phyloP scores from a whole-genome alignment of 306 rosid species.

The Pyrus pyrifolia region DNA sequence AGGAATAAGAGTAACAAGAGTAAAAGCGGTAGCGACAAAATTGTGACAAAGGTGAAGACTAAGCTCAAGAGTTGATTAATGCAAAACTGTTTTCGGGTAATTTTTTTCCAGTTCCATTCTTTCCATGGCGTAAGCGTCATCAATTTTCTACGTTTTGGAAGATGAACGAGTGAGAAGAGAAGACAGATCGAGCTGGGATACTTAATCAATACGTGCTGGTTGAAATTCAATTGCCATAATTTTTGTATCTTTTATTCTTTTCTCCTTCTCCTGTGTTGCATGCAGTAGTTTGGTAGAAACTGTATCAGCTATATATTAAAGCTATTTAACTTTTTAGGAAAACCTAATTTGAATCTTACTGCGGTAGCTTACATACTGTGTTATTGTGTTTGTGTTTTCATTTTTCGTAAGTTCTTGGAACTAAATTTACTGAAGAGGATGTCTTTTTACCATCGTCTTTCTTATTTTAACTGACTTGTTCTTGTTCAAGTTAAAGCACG shows the following conservation, averaged over 20 bases:
- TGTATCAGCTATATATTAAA: not conserved
- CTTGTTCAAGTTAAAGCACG: too few species aligned
- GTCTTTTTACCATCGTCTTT: too few species aligned
- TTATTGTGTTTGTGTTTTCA: too few species aligned
- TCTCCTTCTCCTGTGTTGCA: not conserved
- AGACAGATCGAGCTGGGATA: not conserved
- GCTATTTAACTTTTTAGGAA: too few species aligned
- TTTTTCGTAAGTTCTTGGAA: too few species aligned
- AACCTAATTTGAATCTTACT: not conserved
- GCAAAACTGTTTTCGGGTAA: not conserved
- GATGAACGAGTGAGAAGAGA: not conserved
- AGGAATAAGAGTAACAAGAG: slow-evolving; percentile 24
- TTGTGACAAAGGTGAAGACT: slow-evolving; percentile 30
- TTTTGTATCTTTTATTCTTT: not conserved
- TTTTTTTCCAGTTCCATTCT: not conserved
- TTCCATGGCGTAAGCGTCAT: not conserved
- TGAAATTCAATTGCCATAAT: not conserved
- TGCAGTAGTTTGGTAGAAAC: not conserved
- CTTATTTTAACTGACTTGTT: too few species aligned
- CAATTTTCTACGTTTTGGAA: not conserved
- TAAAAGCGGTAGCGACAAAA: slow-evolving; percentile 28
- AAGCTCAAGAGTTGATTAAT: not conserved
- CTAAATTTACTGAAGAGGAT: too few species aligned
- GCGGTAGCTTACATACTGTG: too few species aligned
- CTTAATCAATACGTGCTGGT: not conserved